Evolutionary conservation across 805 yeast genomes (phyloP), one percentile per base, ranked within the genome.

Genomic region (Pichia thaimueangensis): DNA sequence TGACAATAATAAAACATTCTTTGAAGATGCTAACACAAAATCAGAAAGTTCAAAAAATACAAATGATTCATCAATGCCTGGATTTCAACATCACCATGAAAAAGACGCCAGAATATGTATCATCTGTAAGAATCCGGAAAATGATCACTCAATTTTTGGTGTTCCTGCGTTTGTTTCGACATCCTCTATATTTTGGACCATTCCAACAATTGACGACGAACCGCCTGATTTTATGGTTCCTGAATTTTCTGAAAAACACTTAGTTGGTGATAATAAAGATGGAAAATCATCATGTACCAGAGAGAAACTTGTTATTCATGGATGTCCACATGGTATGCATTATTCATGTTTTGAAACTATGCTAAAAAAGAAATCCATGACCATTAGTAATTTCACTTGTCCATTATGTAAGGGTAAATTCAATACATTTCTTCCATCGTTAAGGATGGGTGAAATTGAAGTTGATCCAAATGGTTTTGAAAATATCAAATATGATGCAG

Each of bases 311-410:
- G 62, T 70, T 10, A 59, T 69, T 5, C 58, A 67, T 3, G 66
- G 73, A 12, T 76, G 82, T 62, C 70, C 74, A 2, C 82, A 76
- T 54, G 74, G 72, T 4, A 67, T 74, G 64, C 82, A 76, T 52
- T 63, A 58, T 45, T 48, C 54, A 27, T 76, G 82, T 51, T 72
- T 63, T 47, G 48, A 53, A 11, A 53, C 60, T 33, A 58, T 57
- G 63, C 17, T 60, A 52, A 37, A 52, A 28, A 54, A 53, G 47
- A 45, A 50, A 36, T 20, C 51, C 3, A 34, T 44, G 19, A 39
- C 39, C 4, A 41, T 47, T 13, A 31, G 48, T 10, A 45, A 63
- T 30, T 65, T 62, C 41, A 59, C 66, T 3, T 76, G 81, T 53
- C 80, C 80, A 2, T 60, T 76, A 31, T 76, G 81, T 51, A 70